Base-by-base conservation (phyloP, 805 yeast genomes). In the Zygoascus bituminiphila region DNA sequence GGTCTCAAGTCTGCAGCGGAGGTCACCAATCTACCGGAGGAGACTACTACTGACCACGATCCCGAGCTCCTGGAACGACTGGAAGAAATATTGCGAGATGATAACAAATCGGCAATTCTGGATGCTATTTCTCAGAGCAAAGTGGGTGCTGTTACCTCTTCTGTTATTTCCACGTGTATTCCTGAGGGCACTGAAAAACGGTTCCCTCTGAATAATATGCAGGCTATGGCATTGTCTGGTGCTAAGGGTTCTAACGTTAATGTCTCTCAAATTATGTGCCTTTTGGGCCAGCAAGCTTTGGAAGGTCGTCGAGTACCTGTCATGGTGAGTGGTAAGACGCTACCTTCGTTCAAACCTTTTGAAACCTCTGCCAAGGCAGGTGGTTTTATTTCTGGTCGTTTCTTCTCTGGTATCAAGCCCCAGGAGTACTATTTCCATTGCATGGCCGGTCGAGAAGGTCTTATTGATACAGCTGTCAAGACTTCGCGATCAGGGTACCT, bases 401-500 rank as follows among this genome's bases (percentile, higher is more conserved):
- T 93, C 81, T 94, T 88, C 67, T 88, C 97, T 37, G 98, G 98
- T 68, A 85, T 93, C 58, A 81, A 87, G 66, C 98, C 98, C 4
- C 99, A 93, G 70, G 99, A 93, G 68, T 93, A 94, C 70, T 93
- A 89, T 66, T 93, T 94, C 93, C 99, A 93, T 72, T 93, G 98
- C 75, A 93, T 93, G 98, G 98, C 99, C 48, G 99, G 99, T 71
- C 84, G 99, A 75, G 99, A 93, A 75, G 99, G 99, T 73, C 79
- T 93, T 63, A 93, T 93, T 72, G 99, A 93, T 76, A 93, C 99
- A 51, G 98, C 99, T 45, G 99, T 93, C 55, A 93, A 93, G 71
- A 93, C 99, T 8, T 87, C 97, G 19, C 82, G 96, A 71, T 89
- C 98, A 51, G 99, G 99, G 64, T 93, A 93, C 70, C 76, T 93